A percentile compares a stretch with the other conserved stretches of the same genome.
These are phyloP conservation scores for Hypomyces perniciosus DNA, from an alignment of 2,329 filamentous ascomycete genomes.

Conservation along the genomic window DNA sequence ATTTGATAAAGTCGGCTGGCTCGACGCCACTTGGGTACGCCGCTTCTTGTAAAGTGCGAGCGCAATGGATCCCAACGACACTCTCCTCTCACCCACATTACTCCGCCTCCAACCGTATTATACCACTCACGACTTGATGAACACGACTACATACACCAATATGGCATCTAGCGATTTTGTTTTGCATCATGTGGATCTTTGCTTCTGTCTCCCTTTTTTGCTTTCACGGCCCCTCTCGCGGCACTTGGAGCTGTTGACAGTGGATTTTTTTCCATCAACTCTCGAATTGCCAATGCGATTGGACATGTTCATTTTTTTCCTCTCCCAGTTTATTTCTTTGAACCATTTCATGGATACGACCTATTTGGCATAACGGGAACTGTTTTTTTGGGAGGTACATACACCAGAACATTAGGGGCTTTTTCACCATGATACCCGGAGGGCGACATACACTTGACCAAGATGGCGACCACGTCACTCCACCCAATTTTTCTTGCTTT, in stretches of 20 bases:
- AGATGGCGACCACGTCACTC: slow-evolving; percentile 32
- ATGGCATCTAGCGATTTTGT: slow-evolving; percentile 13
- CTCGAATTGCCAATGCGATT: not conserved
- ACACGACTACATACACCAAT: slow-evolving; percentile 11
- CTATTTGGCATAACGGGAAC: slow-evolving; percentile 2
- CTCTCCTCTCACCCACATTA: not conserved
- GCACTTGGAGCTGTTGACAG: not conserved
- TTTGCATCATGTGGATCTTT: slow-evolving; percentile 7
- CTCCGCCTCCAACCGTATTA: not conserved
- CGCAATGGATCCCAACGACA: not conserved
- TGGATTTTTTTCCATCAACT: not conserved
- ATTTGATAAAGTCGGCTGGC: slow-evolving; percentile 82
- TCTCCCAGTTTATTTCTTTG: not conserved
- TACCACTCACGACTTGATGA: slow-evolving; percentile 15
- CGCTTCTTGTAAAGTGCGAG: slow-evolving; percentile 24
- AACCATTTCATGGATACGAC: not conserved
- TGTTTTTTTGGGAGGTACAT: slow-evolving; percentile 22
- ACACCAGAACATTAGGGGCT: slow-evolving; percentile 31
- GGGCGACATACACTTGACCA: slow-evolving; percentile 30
- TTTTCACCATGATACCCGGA: slow-evolving; percentile 36
- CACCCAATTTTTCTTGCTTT: slow-evolving; percentile 28
- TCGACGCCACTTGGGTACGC: slow-evolving; percentile 48
- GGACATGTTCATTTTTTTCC: not conserved
- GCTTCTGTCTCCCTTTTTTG: slow-evolving; percentile 7
- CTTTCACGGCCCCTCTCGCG: slow-evolving; percentile 1